Evolutionary conservation across 2,329 filamentous ascomycete genomes (phyloP).

Genomic region (Grosmannia serpens): DNA sequence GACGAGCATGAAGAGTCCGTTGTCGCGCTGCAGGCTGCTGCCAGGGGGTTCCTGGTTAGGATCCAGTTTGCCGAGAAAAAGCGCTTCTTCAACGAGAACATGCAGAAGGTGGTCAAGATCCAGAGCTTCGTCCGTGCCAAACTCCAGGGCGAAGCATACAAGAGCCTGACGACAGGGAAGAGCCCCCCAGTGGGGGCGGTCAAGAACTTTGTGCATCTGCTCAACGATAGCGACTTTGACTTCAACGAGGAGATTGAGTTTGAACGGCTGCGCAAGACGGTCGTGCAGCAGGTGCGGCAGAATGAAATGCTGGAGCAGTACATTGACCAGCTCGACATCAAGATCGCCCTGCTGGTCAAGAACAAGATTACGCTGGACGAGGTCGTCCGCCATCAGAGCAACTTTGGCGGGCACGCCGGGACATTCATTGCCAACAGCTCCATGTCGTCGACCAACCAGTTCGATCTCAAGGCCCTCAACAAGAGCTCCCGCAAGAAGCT

Average conservation of each 20-base stretch:
- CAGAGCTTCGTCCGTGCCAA: constrained; percentile 93
- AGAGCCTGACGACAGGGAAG: constrained; percentile 89
- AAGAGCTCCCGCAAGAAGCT: constrained; percentile 93
- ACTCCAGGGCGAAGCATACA: constrained; percentile 95
- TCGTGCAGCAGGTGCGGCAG: constrained; percentile 92
- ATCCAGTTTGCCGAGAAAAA: constrained; percentile 72
- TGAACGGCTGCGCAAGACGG: constrained; percentile 85
- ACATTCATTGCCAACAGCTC: constrained; percentile 79
- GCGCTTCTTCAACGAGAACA: constrained; percentile 85
- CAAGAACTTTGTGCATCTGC: constrained; percentile 93
- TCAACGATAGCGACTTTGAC: constrained; percentile 97
- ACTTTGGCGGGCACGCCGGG: constrained; percentile 74
- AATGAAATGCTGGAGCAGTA: constrained; percentile 97
- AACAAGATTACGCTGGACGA: constrained; percentile 99
- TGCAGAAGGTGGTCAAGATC: constrained; percentile 98
- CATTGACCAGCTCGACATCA: constrained; percentile 96
- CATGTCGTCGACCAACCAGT: constrained; percentile 80
- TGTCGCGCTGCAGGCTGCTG: constrained; percentile 60
- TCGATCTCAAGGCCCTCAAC: constrained; percentile 94
- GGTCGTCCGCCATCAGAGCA: constrained; percentile 91
- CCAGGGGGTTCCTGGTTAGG: constrained; percentile 64
- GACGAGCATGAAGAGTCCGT: constrained; percentile 75
- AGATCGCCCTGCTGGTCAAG: constrained; percentile 94
- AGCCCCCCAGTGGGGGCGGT: constrained; percentile 94
- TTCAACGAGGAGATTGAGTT: constrained; percentile 99